These are phyloP conservation scores for Boletus subparvulus DNA, from an alignment of 768 basidiomycete species.

Conservation along the genomic window DNA sequence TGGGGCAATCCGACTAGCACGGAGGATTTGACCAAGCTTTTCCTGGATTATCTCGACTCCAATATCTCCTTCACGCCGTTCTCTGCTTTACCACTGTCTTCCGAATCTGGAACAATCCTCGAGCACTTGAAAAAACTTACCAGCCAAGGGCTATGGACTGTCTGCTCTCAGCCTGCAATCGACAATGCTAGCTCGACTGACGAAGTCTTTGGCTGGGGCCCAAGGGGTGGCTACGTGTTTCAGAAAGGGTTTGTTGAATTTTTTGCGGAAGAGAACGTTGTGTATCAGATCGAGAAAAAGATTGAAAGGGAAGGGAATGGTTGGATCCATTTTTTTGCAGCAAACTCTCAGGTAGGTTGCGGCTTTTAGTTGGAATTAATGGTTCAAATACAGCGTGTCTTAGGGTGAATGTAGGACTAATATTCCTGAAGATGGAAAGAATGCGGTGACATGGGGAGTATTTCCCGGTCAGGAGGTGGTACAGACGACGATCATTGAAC, in stretches of 20 bases:
- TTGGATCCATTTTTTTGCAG: constrained; percentile 86
- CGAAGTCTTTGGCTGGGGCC: constrained; percentile 89
- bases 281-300: constrained; percentile 58
- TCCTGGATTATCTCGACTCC: constrained; percentile 77
- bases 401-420: constrained; percentile 83
- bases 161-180: constrained; percentile 93
- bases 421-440: constrained; percentile 72
- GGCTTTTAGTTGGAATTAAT: neutral
- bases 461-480: constrained; percentile 96
- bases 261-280: constrained; percentile 66
- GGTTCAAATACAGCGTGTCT: neutral
- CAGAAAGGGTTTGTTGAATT: constrained; percentile 99
- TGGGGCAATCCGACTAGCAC: constrained; percentile 70
- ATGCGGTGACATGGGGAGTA: constrained; percentile 98
- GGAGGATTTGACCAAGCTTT: constrained; percentile 74
- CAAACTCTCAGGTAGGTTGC: constrained; percentile 61
- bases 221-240: constrained; percentile 88
- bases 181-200: constrained; percentile 77
- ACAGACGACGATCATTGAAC: constrained; percentile 96
- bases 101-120: constrained; percentile 81
- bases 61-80: constrained; percentile 81
- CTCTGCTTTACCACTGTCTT: constrained; percentile 75
- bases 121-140: constrained; percentile 76
- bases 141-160: constrained; percentile 86
- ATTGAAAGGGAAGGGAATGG: constrained; percentile 54